These are phyloP conservation scores for Phyllosticta paracitricarpa DNA, from an alignment of 2,329 filamentous ascomycete species.

Conservation along the genomic window DNA sequence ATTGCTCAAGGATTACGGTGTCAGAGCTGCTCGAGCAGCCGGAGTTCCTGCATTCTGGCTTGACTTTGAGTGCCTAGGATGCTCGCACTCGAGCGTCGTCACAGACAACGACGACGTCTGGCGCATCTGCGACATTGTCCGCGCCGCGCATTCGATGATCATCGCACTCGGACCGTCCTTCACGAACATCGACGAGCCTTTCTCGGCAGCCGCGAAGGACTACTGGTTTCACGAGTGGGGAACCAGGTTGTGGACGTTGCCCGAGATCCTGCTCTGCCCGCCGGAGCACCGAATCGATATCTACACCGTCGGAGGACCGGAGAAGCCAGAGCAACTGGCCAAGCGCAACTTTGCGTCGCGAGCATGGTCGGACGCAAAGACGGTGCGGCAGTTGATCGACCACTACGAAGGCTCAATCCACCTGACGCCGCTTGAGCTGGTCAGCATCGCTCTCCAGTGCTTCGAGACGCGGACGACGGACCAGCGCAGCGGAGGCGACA, in stretches of 20 bases:
- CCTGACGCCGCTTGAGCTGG: conserved; percentile 1
- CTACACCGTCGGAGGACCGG: neutral
- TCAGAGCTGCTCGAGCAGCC: neutral
- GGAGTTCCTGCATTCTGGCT: conserved; percentile 4
- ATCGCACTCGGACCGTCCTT: conserved; percentile 1
- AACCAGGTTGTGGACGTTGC: neutral
- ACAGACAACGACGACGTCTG: neutral
- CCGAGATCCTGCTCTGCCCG: conserved; percentile 6
- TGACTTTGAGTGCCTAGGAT: conserved; percentile 3
- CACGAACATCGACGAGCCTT: neutral
- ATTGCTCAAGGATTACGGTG: neutral
- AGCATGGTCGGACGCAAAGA: neutral
- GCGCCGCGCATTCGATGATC: neutral
- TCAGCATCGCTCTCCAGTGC: neutral
- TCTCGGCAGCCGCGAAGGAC: neutral
- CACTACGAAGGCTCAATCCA: conserved; percentile 1
- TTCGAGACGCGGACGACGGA: neutral
- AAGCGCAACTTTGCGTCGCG: conserved; percentile 2
- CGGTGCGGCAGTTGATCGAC: neutral
- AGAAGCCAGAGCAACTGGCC: neutral
- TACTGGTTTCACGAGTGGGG: conserved; percentile 5
- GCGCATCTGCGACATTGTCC: conserved; percentile 2
- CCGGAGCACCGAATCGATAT: neutral
- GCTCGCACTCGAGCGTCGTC: neutral
- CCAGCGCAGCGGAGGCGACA: neutral